Percentiles rank a stretch among this genome's conserved stretches.
These are phyloP conservation scores for Yamadazyma pseudoaaseri DNA, from an alignment of 1,139 yeast species.

Conservation along the genomic window DNA sequence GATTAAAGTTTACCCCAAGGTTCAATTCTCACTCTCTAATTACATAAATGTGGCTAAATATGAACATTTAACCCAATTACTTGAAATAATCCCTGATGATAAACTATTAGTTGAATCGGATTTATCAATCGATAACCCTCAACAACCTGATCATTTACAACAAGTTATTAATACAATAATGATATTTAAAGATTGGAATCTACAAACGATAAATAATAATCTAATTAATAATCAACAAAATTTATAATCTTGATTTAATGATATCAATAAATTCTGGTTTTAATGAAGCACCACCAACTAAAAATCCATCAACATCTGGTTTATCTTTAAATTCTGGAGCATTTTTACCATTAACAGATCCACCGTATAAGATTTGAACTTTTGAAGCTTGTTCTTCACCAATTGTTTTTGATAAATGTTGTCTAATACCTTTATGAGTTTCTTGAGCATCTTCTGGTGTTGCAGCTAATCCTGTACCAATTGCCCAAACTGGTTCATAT, in stretches of 20 bases:
- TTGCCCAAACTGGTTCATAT: conserved; percentile 99
- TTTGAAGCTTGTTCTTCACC: conserved; percentile 75
- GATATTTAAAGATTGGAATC: conserved; percentile 14
- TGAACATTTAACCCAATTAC: conserved; percentile 23
- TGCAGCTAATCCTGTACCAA: conserved; percentile 99
- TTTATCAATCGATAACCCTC: conserved; percentile 26
- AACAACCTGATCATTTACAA: conserved; percentile 19
- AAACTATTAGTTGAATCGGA: conserved; percentile 42
- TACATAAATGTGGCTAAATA: conserved; percentile 50
- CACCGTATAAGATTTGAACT: conserved; percentile 95
- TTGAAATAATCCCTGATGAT: conserved; percentile 18
- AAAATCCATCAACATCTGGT: conserved; percentile 95
- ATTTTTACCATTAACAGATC: conserved; percentile 96
- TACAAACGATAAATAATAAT: conserved; percentile 1
- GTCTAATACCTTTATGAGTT: conserved; percentile 88
- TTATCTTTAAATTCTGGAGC: conserved; percentile 87
- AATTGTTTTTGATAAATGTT: conserved; percentile 71
- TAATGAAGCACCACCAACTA: conserved; percentile 99
- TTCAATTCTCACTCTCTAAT: conserved; percentile 60
- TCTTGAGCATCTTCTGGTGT: conserved; percentile 97
- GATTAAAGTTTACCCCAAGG: conserved; percentile 31
- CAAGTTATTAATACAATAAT: conserved; percentile 19
- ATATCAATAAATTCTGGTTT: conserved; percentile 97
- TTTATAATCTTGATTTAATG: conserved; percentile 83
- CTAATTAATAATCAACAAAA: background rate